Base-by-base conservation (phyloP, 164 flowering plant species). In the Piper betle region DNA sequence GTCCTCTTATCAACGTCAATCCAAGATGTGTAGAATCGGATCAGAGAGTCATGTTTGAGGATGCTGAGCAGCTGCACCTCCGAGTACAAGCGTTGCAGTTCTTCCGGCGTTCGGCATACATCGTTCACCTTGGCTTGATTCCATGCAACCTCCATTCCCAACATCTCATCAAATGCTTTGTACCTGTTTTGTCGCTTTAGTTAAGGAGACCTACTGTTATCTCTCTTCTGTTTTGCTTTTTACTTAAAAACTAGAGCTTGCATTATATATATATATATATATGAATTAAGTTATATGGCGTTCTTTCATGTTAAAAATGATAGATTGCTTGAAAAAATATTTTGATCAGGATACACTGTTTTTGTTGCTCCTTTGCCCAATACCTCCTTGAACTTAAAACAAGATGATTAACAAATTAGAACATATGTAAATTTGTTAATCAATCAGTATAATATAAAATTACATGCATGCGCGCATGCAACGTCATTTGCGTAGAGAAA, bases 101-200 rank as follows among this genome's bases (percentile, higher is more conserved):
- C 88, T 4, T 85, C 89, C 1, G 91, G 91, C 6, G 96, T 82
- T 52, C 72, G 72, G 52, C 86, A 76, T 1, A 78, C 82, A 8
- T 82, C 82, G 18, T 70, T 68, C 25, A 91, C 80, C 66, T 79
- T 79, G 43, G 82, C 86, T 39, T 78, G 95, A 68, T 79, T 88
- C 96, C 97, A 91, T 0, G 97, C 97, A 52, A 91, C 94, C 71
- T 91, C 97, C 80, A 91, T 80, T 55, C 88, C 98, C 8, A 72
- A 74, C 9, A 78, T 75, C 77, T 85, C 84, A 60, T 91, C 97
- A 61, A 88, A 88, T 42, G 88, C 96, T 59, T 53, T 82, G 66
- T 91, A 67, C 12, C 70, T 67, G 58, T 52, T 56, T 18, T 9
- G 58, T 10, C 38, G 39, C 6, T 52, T 15, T 46, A 2, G 43